Conservation (phyloP, 768 basidiomycete genomes). For the Leucocoprinus sp. region DNA sequence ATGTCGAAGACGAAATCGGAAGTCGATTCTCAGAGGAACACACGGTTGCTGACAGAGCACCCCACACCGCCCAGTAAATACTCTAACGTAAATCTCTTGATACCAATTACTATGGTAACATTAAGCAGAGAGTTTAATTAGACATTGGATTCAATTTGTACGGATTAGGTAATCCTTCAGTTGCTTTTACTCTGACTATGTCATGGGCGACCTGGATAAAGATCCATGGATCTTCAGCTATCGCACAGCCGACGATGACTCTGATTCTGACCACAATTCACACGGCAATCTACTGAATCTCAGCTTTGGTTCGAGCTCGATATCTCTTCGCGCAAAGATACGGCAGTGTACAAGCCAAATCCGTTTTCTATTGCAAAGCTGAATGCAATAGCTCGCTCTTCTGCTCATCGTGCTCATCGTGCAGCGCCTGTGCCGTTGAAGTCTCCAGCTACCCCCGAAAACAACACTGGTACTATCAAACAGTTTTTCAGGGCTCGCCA, state of each 20-base stretch:
- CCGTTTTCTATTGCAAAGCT: slow-evolving; percentile 78
- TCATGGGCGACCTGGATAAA: not conserved
- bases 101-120: too few relatives aligned
- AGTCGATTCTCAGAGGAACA: not conserved
- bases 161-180: slow-evolving; percentile 9
- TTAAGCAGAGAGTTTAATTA: not conserved
- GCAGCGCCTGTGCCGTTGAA: not conserved
- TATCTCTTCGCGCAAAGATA: slow-evolving; percentile 49
- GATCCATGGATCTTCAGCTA: slow-evolving; percentile 8
- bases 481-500: not conserved
- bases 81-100: too few relatives aligned
- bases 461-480: slow-evolving; percentile 4
- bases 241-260: not conserved
- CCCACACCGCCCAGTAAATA: too few relatives aligned
- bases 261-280: not conserved
- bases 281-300: not conserved
- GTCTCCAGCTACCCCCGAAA: not conserved
- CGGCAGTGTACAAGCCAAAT: slow-evolving; percentile 61
- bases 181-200: slow-evolving; percentile 11
- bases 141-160: not conserved
- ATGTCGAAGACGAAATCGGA: not conserved
- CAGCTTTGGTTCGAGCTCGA: slow-evolving; percentile 31
- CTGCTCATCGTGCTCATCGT: not conserved
- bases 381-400: slow-evolving; percentile 53
- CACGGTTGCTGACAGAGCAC: too few relatives aligned